phyloP scores from a whole-genome alignment of 2,329 filamentous ascomycete species.

The Trichoderma harzianum region DNA sequence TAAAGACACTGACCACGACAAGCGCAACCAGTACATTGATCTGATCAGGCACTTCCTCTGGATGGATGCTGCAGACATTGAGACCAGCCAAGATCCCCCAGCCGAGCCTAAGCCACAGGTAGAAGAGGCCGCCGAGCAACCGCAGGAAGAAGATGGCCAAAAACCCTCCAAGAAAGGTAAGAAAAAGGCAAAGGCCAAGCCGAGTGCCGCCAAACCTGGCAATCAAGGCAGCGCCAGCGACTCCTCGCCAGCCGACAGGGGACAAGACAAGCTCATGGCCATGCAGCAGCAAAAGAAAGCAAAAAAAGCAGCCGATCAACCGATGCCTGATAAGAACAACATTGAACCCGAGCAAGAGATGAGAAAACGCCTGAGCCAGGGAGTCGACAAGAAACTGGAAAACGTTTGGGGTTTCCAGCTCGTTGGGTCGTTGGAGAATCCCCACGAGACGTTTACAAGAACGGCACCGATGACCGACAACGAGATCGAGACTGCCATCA shows the following conservation, averaged over 20 bases:
- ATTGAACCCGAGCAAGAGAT: conserved; percentile 31
- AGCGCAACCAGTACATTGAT: conserved; percentile 27
- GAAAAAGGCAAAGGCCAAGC: conserved; percentile 2
- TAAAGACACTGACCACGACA: conserved; percentile 25
- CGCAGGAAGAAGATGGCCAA: background rate
- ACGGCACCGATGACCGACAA: conserved; percentile 27
- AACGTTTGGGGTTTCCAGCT: conserved; percentile 23
- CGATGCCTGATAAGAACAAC: conserved; percentile 28
- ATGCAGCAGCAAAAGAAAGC: background rate
- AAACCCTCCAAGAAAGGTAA: background rate
- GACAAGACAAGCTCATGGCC: conserved; percentile 1
- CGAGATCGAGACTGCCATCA: conserved; percentile 26
- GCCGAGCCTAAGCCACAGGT: background rate
- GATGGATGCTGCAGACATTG: conserved; percentile 21
- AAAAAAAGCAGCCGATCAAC: background rate
- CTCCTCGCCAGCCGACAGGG: background rate
- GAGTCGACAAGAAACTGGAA: conserved; percentile 27
- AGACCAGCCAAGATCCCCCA: background rate
- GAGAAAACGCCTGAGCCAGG: conserved; percentile 26
- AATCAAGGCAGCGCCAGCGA: background rate
- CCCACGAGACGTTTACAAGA: conserved; percentile 24
- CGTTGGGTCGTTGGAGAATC: conserved; percentile 27
- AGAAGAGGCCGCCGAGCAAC: background rate
- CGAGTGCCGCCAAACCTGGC: background rate
- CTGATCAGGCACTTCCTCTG: conserved; percentile 31